These are phyloP conservation scores for Pisolithus orientalis DNA, from an alignment of 768 basidiomycete species.

Conservation along the genomic window DNA sequence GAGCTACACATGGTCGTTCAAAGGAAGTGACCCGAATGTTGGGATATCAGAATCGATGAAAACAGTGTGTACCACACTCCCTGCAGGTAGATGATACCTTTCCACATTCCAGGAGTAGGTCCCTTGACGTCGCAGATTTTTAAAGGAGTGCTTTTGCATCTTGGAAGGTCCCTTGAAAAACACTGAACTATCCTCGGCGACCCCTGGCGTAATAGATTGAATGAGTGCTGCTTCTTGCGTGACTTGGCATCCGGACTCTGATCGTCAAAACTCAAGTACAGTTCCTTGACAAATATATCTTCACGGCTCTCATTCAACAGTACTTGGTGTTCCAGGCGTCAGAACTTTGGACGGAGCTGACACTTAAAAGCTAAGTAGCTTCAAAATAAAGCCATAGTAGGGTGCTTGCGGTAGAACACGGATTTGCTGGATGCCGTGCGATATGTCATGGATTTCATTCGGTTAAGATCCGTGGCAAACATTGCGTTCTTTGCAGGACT, in stretches of 20 bases:
- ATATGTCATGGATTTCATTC: slow-evolving; percentile 22
- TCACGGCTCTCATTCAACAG: slow-evolving; percentile 42
- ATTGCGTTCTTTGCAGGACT: slow-evolving; percentile 27
- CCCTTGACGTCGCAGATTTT: slow-evolving; percentile 12
- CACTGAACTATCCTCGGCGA: slow-evolving; percentile 36
- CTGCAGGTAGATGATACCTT: slow-evolving; percentile 25
- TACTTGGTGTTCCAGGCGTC: slow-evolving; percentile 44
- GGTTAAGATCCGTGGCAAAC: slow-evolving; percentile 33
- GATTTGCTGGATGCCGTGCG: slow-evolving; percentile 35
- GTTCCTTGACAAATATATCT: slow-evolving; percentile 31
- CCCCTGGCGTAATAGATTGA: slow-evolving; percentile 41
- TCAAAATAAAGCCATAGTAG: slow-evolving; percentile 34
- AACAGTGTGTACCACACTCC: slow-evolving; percentile 34
- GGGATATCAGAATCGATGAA: slow-evolving; percentile 35
- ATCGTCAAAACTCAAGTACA: slow-evolving; percentile 41
- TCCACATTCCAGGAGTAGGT: slow-evolving; percentile 29
- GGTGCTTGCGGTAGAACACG: slow-evolving; percentile 39
- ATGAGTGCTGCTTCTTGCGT: slow-evolving; percentile 35
- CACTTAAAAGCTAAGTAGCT: slow-evolving; percentile 6
- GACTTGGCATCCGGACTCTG: slow-evolving; percentile 23
- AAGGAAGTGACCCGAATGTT: slow-evolving; percentile 41
- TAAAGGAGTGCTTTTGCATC: slow-evolving; percentile 35
- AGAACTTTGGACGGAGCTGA: slow-evolving; percentile 31
- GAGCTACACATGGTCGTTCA: slow-evolving; percentile 13
- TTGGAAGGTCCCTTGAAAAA: slow-evolving; percentile 45